Base-by-base conservation (phyloP, 768 basidiomycete species). In the Tricholoma sp. region DNA sequence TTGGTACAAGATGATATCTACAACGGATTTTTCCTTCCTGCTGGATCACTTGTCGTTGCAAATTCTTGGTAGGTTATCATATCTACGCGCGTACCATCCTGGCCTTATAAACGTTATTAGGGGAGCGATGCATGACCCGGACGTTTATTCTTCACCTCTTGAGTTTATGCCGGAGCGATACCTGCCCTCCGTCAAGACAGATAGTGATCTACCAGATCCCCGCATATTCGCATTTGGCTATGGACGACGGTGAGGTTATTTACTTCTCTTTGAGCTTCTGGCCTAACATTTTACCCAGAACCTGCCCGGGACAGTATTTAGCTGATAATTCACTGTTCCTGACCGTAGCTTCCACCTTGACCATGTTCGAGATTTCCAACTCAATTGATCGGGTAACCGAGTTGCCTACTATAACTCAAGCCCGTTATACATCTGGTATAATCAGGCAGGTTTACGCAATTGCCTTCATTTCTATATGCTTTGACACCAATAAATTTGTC, bases 61-160 rank as follows among this genome's bases (percentile, higher is more conserved):
- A 41, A 41, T 41, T n/a, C 39, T 17, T 41, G 41, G 41, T 42
- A 42, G 41, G 41, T 6, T 6, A 15, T 6, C 6, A 17, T 17
- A 17, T 6, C 13, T 10, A 24, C 24, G 4, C 18, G 18, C 8
- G 18, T 42, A 8, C 18, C 17, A 8, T n/a, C 17, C 18, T 18
- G 41, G 41, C 17, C 10, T 42, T 18, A 42, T 7, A 18, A 2
- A 24, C 24, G 24, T 6, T 18, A 17, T 8, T 15, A 55, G 74
- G 72, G 60, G 52, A 0, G 60, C 76, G 28, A 61, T 72, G 3
- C 66, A 63, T 11, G 68, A 77, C 59, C 66, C 62, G 1, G 39
- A 62, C 5, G 61, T 61, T 4, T 73, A 67, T 55, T 63, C 66
- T 2, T 61, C 69, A 44, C 69, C 70, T 6, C 51, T 62, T 33